Base-by-base conservation (phyloP, 192 early-diverging fungal genomes). In the Chytriomyces hyalinus region DNA sequence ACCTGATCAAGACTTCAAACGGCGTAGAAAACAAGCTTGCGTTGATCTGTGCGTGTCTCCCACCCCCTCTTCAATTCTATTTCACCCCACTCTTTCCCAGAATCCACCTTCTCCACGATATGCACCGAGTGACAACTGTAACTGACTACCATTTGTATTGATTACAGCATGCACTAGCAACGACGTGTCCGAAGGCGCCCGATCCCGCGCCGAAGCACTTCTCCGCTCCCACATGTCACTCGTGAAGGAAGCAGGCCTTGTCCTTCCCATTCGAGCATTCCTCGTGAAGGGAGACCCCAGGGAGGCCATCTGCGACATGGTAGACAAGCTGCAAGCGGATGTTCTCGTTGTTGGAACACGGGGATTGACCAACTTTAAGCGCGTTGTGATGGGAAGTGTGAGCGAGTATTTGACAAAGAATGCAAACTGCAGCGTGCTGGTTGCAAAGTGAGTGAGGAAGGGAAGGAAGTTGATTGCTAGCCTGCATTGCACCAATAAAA, bases 281-380 rank as follows among this genome's bases (percentile, higher is more conserved):
- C 51, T 78, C 9, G 13, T 81, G 9, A 15, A 80, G 15, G 91
- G 91, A 6, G 91, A 92, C 74, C 76, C 88, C 6, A 81, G 86
- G n/a, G 75, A 80, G n/a, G 88, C 87, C 60, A 80, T 92, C 51
- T 83, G 88, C 59, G 81, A 82, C 46, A 90, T 91, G 65, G 83
- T 75, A 10, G 48, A 26, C 10, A 13, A 91, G 70, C 51, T 90
- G 22, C 78, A 82, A 28, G 88, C 87, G 5, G 87, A 90, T 72
- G 76, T 80, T 8, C 70, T 92, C 8, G 78, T 92, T 36, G 70
- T 92, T 43, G 90, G 91, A 8, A 84, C 85, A 9, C 82, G 90
- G 20, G 90, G 89, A 28, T 74, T 89, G 76, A 84, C 90, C 7
- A 70, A 76, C 2, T 48, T 91, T 61, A 88, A 89, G 53, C 53